phyloP scores from a whole-genome alignment of 2,329 filamentous ascomycete species.

The Calonectria pauciramosa region DNA sequence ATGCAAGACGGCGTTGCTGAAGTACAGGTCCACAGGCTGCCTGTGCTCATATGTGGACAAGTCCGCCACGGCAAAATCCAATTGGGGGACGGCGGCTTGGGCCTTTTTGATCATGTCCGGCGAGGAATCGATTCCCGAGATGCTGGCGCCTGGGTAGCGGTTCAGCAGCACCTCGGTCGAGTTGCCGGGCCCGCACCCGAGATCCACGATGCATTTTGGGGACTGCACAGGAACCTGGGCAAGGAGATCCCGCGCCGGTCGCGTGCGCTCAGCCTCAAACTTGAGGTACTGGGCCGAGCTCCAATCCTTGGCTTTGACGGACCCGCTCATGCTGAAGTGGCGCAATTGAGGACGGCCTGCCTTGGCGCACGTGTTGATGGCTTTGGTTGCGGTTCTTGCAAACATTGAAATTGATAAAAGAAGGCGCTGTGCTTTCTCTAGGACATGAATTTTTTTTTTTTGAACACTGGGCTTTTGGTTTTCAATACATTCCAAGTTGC shows the following conservation, averaged over 20 bases:
- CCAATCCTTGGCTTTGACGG: slow-evolving; percentile 54
- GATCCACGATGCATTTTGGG: slow-evolving; percentile 64
- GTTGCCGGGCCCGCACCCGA: slow-evolving; percentile 73
- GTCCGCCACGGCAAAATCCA: slow-evolving; percentile 62
- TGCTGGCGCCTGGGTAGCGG: slow-evolving; percentile 60
- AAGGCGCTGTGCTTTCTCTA: not conserved
- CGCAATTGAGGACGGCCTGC: not conserved
- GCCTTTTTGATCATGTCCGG: slow-evolving; percentile 69
- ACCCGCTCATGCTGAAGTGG: slow-evolving; percentile 14
- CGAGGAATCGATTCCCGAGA: slow-evolving; percentile 68
- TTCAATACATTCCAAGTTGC: not conserved
- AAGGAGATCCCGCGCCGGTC: slow-evolving; percentile 66
- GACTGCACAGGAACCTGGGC: slow-evolving; percentile 57
- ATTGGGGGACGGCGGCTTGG: slow-evolving; percentile 51
- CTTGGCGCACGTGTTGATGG: not conserved
- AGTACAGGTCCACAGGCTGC: slow-evolving; percentile 58
- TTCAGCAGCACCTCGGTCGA: slow-evolving; percentile 63
- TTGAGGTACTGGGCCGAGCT: slow-evolving; percentile 70
- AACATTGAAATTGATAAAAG: not conserved
- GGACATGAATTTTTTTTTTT: not conserved
- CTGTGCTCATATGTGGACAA: slow-evolving; percentile 55
- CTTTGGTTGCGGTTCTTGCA: not conserved
- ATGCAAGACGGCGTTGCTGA: slow-evolving; percentile 71
- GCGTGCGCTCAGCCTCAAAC: slow-evolving; percentile 66
- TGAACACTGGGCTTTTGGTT: not conserved